Conservation (phyloP, 805 yeast genomes). For the Candida ipomoeae region DNA sequence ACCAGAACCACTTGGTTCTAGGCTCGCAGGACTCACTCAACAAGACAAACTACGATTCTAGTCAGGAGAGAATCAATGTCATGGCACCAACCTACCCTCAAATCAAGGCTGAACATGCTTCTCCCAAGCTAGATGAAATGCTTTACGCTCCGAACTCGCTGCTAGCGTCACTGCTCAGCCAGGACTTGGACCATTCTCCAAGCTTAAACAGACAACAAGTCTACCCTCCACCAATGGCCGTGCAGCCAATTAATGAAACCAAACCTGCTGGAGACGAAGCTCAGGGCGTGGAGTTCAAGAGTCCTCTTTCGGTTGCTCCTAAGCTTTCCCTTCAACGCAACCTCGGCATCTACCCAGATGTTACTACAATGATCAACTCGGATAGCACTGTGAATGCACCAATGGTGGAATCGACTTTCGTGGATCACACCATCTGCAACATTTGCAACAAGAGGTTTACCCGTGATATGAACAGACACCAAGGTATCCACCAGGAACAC, state of each 20-base stretch:
- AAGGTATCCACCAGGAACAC: conserved; percentile 56
- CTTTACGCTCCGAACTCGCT: not conserved
- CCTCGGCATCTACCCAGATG: conserved; percentile 29
- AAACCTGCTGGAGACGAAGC: not conserved
- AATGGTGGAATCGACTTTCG: conserved; percentile 35
- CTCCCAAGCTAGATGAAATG: conserved; percentile 3
- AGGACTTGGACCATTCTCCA: conserved; percentile 1
- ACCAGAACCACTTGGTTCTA: not conserved
- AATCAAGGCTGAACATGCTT: not conserved
- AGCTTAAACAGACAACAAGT: not conserved
- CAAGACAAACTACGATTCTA: not conserved
- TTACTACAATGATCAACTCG: conserved; percentile 37
- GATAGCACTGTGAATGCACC: conserved; percentile 31
- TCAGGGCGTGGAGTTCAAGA: not conserved
- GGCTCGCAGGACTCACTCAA: conserved; percentile 1
- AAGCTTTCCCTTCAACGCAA: conserved; percentile 1
- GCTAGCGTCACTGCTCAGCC: conserved; percentile 1
- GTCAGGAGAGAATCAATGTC: not conserved
- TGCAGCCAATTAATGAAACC: not conserved
- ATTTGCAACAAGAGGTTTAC: conserved; percentile 52
- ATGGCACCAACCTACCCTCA: not conserved
- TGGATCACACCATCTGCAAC: conserved; percentile 42
- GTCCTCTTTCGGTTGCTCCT: not conserved
- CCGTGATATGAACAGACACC: conserved; percentile 60
- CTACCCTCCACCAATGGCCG: not conserved